Percentiles rank a stretch among this genome's conserved stretches.
Evolutionary conservation across 768 basidiomycete genomes (phyloP).

Genomic region (Lentinus tigrinus): DNA sequence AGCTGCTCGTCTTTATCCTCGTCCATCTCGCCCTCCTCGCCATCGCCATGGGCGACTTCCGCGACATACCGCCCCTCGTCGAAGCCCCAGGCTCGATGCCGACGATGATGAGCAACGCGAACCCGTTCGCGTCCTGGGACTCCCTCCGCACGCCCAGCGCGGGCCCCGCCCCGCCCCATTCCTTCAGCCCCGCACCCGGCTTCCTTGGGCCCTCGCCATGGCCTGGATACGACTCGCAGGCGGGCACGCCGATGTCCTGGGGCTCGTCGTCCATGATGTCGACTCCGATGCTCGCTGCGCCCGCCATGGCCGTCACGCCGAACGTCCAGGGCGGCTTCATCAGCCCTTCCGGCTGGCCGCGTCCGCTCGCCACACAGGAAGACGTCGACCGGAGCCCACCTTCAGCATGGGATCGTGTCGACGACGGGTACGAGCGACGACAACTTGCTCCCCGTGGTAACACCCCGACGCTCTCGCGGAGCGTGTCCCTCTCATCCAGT

Average conservation of each 20-base stretch:
- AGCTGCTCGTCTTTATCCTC: conserved; percentile 10
- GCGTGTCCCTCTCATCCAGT: conserved; percentile 14
- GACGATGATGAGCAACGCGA: background rate
- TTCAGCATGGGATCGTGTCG: background rate
- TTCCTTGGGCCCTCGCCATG: background rate
- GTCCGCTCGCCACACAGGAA: background rate
- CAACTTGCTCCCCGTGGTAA: conserved; percentile 7
- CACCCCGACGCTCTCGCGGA: conserved; percentile 11
- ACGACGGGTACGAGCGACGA: conserved; percentile 6
- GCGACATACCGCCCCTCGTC: conserved; percentile 20
- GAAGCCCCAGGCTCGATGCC: background rate
- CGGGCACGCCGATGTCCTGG: conserved; percentile 1
- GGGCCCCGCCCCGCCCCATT: background rate
- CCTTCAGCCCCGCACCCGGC: background rate
- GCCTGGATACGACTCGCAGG: background rate
- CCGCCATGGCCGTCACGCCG: conserved; percentile 2
- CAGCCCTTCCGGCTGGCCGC: conserved; percentile 7
- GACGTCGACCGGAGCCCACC: no score
- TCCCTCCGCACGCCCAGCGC: background rate
- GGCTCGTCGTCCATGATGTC: background rate
- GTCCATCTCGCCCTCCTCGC: background rate
- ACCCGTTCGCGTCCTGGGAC: background rate
- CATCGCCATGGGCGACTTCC: conserved; percentile 13
- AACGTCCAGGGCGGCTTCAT: background rate
- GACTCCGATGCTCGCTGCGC: conserved; percentile 4